Conservation (phyloP, 176 grass and related monocot species). For the Oryza meyeriana region DNA sequence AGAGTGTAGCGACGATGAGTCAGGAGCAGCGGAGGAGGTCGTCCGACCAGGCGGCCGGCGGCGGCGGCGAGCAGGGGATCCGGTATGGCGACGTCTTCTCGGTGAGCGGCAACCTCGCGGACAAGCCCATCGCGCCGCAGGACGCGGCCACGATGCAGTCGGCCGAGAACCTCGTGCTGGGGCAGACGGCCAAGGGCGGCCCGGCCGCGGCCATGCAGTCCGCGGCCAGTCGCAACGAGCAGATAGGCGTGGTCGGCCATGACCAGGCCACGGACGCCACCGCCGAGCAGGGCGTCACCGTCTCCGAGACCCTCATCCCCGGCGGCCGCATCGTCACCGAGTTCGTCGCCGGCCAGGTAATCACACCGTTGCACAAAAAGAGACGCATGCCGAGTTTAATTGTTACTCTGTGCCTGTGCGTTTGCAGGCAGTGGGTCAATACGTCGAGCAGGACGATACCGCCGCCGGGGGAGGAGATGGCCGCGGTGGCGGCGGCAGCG, state of each 20-base stretch:
- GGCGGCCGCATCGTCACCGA: slow-evolving; percentile 58
- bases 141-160: slow-evolving; percentile 82
- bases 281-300: slow-evolving; percentile 41
- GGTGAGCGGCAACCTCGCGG: slow-evolving; percentile 43
- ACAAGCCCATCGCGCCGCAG: slow-evolving; percentile 45
- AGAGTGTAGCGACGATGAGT: slow-evolving; percentile 36
- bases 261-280: slow-evolving; percentile 46
- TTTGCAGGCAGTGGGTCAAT: slow-evolving; percentile 38
- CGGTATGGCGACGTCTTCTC: slow-evolving; percentile 67
- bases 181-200: slow-evolving; percentile 45
- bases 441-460: slow-evolving; percentile 8
- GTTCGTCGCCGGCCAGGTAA: slow-evolving; percentile 70
- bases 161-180: slow-evolving; percentile 46
- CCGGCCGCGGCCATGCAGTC: slow-evolving; percentile 66
- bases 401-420: too few species aligned
- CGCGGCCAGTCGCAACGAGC: slow-evolving; percentile 54
- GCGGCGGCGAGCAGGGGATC: slow-evolving; percentile 1
- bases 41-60: background rate
- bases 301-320: slow-evolving; percentile 49
- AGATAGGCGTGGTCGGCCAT: slow-evolving; percentile 48
- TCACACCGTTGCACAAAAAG: too few species aligned
- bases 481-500: background rate
- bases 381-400: too few species aligned
- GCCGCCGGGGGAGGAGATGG: rapidly evolving
- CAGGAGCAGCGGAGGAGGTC: slow-evolving; percentile 61